Conservation (phyloP, 495 filamentous ascomycete genomes). For the Neurospora tetrasperma region DNA sequence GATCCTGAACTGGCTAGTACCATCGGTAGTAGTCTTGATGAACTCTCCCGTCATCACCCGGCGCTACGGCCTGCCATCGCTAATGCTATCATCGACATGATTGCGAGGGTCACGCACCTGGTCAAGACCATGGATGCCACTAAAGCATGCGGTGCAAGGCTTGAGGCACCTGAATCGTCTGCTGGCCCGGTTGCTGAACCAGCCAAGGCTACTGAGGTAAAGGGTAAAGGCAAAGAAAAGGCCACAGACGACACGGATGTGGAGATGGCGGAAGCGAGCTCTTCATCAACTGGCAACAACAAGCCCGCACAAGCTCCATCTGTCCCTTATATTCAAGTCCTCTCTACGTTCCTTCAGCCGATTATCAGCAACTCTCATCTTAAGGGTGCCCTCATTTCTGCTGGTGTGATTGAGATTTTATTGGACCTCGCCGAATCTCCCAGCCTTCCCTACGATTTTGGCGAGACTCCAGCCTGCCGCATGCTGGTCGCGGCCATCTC, state of each 20-base stretch:
- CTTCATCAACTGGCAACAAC: slow-evolving; percentile 7
- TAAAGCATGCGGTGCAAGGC: slow-evolving; percentile 64
- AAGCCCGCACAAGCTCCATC: not conserved
- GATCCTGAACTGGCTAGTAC: slow-evolving; percentile 56
- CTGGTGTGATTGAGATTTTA: slow-evolving; percentile 73
- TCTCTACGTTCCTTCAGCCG: slow-evolving; percentile 63
- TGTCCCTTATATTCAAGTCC: slow-evolving; percentile 58
- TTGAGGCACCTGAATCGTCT: slow-evolving; percentile 51
- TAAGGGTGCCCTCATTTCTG: slow-evolving; percentile 64
- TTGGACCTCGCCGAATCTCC: slow-evolving; percentile 73
- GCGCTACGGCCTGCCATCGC: slow-evolving; percentile 68
- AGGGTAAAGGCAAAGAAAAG: slow-evolving; percentile 32
- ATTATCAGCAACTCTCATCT: slow-evolving; percentile 69
- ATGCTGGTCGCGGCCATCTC: slow-evolving; percentile 65
- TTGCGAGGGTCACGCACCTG: slow-evolving; percentile 61
- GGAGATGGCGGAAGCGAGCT: slow-evolving; percentile 46
- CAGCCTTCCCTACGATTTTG: slow-evolving; percentile 66
- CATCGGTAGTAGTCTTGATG: slow-evolving; percentile 81
- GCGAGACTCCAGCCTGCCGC: slow-evolving; percentile 51
- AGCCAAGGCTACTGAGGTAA: not conserved
- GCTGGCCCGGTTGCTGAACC: slow-evolving; percentile 33
- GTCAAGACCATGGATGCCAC: slow-evolving; percentile 56
- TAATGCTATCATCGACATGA: slow-evolving; percentile 71
- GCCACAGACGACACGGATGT: slow-evolving; percentile 37
- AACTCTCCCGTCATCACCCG: slow-evolving; percentile 89